phyloP scores from a whole-genome alignment of 495 filamentous ascomycete species.

The Articulospora tetracladia region DNA sequence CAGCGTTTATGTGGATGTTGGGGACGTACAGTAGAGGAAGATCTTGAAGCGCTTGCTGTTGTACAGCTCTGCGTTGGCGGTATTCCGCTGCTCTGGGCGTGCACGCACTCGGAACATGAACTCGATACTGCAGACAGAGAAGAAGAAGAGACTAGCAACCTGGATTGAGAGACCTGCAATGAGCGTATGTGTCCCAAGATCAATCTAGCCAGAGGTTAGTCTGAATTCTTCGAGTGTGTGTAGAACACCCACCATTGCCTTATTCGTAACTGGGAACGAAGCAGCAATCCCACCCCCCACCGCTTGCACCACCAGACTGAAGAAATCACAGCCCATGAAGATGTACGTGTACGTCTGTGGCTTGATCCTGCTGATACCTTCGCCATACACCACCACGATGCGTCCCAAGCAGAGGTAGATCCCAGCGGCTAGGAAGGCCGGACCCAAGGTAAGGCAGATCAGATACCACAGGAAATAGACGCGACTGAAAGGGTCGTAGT shows the following conservation, averaged over 20 bases:
- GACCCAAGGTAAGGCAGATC: constrained; percentile 52
- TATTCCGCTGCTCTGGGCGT: constrained; percentile 14
- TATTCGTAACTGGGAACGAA: constrained; percentile 29
- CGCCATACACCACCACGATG: constrained; percentile 52
- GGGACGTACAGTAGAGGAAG: constrained; percentile 6
- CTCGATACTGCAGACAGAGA: constrained; percentile 39
- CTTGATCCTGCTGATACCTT: constrained; percentile 53
- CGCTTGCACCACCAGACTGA: constrained; percentile 59
- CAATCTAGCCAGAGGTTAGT: constrained; percentile 27
- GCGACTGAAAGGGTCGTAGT: constrained; percentile 34
- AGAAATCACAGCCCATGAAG: constrained; percentile 57
- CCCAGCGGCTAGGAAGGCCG: constrained; percentile 57
- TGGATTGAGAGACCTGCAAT: constrained; percentile 59
- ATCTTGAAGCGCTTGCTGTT: constrained; percentile 8
- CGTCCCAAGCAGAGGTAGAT: constrained; percentile 60
- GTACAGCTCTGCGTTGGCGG: constrained; percentile 12
- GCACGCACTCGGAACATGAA: constrained; percentile 28
- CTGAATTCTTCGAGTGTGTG: not conserved
- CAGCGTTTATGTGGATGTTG: not conserved
- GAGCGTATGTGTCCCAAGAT: constrained; percentile 56
- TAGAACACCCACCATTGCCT: not conserved
- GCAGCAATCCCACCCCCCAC: constrained; percentile 54
- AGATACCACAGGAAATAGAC: constrained; percentile 28
- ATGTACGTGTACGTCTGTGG: constrained; percentile 42
- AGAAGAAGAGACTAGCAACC: constrained; percentile 45